Conservation (phyloP, 768 basidiomycete species). For the Kwoniella sp. region DNA sequence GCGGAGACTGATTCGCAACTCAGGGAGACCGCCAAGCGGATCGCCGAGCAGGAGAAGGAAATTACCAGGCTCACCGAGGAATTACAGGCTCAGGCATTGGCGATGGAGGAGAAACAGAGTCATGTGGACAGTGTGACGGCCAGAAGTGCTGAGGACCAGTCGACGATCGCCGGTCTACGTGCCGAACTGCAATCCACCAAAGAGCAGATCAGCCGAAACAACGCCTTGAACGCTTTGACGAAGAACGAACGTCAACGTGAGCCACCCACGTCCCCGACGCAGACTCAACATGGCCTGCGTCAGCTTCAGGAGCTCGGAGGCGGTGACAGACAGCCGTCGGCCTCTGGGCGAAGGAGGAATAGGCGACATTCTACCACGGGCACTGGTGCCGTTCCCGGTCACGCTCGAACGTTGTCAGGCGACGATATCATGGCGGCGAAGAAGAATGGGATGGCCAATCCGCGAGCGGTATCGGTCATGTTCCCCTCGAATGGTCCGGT, state of each 20-base stretch:
- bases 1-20: slow-evolving; percentile 72
- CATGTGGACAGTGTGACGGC: slow-evolving; percentile 60
- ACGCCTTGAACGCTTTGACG: slow-evolving; percentile 81
- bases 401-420: slow-evolving; percentile 64
- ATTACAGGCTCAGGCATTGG: slow-evolving; percentile 64
- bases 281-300: slow-evolving; percentile 56
- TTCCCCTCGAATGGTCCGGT: slow-evolving; percentile 42
- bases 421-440: slow-evolving; percentile 65
- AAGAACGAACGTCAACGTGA: slow-evolving; percentile 66
- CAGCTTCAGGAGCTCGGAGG: slow-evolving; percentile 51
- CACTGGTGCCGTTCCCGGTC: slow-evolving; percentile 55
- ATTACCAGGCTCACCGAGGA: slow-evolving; percentile 79
- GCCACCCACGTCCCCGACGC: slow-evolving; percentile 78
- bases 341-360: slow-evolving; percentile 25
- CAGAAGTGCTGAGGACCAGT: slow-evolving; percentile 66
- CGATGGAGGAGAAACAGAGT: slow-evolving; percentile 71
- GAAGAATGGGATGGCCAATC: slow-evolving; percentile 27
- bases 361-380: slow-evolving; percentile 41
- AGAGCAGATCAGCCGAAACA: slow-evolving; percentile 93
- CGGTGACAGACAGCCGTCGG: slow-evolving; percentile 13
- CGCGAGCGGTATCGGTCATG: slow-evolving; percentile 44
- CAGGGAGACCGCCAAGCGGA: slow-evolving; percentile 69
- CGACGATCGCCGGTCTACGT: slow-evolving; percentile 81
- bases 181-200: slow-evolving; percentile 86
- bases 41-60: slow-evolving; percentile 74